Base-by-base conservation (phyloP, 805 yeast genomes). In the Candida loeiensis region DNA sequence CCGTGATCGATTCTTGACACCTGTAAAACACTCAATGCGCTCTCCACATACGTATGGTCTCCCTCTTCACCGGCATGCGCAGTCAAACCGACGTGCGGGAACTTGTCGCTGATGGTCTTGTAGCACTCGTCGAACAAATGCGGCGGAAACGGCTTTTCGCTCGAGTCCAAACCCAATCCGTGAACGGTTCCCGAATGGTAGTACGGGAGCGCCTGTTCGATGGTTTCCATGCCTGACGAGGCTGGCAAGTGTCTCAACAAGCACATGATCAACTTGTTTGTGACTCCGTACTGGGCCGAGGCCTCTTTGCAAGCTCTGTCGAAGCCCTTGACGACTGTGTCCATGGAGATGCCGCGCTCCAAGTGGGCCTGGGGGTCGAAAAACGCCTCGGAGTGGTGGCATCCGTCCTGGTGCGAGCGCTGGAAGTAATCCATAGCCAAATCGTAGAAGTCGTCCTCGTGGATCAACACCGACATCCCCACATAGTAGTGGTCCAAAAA, bases 21-120 rank as follows among this genome's bases (percentile, higher is more conserved):
- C 19, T 47, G 41, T 39, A 55, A 70, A 34, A 69, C 42, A 50
- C 82, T 81, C 45, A 85, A 63, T 2, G 93, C 65, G 39, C 70
- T 71, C 7, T 63, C 43, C 19, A 85, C 85, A 49, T 68, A 84
- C n/a, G 77, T 73, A 30, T 87, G 79, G 47, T 82, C 86, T 39
- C 91, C 95, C 66, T 86, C 95, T 63, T 86, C 95, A 52, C 95
- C 95, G 2, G 93, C 95, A 54, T 86, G 95, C 2, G 95, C 91
- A 26, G 95, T 86, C 40, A 83, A 68, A 28, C 78, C 73, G 40
- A 81, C 73, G 17, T 74, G 63, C 17, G 82, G 77, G 53, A 69
- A 75, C 30, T 66, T 55, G 17, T 66, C 63, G 40, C 66, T 68
- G 6, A 84, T 73, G 15, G 57, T 52, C 7, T 60, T 50, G 57